phyloP scores from a whole-genome alignment of 306 rosid species.

The Vigna trinervia region DNA sequence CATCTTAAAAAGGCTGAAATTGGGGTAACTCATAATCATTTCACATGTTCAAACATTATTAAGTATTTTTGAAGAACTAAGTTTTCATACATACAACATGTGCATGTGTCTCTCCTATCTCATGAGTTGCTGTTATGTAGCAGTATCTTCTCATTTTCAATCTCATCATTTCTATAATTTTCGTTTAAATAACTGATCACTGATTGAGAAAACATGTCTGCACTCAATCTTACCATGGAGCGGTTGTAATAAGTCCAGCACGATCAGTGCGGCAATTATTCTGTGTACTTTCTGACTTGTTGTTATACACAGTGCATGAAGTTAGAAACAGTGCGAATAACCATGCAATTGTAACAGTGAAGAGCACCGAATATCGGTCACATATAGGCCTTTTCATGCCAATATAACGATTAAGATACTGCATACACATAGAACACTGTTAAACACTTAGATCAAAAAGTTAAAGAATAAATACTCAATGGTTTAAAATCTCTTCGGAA shows the following conservation, averaged over 20 bases:
- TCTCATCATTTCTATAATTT: not conserved
- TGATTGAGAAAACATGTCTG: not conserved
- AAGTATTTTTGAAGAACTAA: not conserved
- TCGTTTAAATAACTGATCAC: not conserved
- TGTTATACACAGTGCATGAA: constrained; percentile 60
- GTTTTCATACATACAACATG: not conserved
- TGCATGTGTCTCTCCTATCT: not conserved
- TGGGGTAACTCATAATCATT: not conserved
- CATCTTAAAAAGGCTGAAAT: not conserved
- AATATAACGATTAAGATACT: constrained; percentile 69
- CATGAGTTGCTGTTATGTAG: not conserved
- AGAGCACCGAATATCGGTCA: constrained; percentile 68
- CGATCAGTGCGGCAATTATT: constrained; percentile 84
- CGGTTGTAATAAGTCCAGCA: constrained; percentile 65
- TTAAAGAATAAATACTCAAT: not conserved
- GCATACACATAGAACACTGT: constrained; percentile 47
- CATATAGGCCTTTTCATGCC: constrained; percentile 50
- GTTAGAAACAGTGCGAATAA: constrained; percentile 73
- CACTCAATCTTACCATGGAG: constrained; percentile 67
- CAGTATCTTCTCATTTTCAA: not conserved
- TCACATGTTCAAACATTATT: not conserved
- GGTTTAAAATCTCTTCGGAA: not conserved
- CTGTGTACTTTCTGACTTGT: constrained; percentile 69
- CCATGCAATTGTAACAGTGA: constrained; percentile 67
- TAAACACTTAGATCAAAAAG: not conserved